These are phyloP conservation scores for Neurospora discreta DNA, from an alignment of 495 filamentous ascomycete species.

Conservation along the genomic window DNA sequence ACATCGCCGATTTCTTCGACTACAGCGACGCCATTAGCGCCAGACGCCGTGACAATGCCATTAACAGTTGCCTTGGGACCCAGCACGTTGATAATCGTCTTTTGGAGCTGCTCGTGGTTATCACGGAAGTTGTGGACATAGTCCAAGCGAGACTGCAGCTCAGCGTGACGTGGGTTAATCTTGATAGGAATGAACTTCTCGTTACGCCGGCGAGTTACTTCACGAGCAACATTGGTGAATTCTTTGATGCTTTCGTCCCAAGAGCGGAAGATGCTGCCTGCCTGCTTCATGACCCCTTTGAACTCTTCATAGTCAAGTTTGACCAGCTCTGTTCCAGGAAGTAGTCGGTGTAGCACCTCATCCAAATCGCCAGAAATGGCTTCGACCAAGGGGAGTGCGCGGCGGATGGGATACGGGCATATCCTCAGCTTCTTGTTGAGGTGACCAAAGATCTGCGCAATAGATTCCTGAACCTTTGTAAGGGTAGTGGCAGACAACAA, in stretches of 20 bases:
- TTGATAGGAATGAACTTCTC: constrained; percentile 99
- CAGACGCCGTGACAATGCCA: constrained; percentile 36
- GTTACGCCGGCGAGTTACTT: constrained; percentile 78
- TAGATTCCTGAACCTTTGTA: constrained; percentile 79
- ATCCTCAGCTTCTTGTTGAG: constrained; percentile 95
- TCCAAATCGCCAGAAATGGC: constrained; percentile 96
- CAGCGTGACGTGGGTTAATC: constrained; percentile 69
- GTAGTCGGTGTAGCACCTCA: constrained; percentile 66
- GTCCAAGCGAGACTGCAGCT: constrained; percentile 77
- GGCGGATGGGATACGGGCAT: constrained; percentile 83
- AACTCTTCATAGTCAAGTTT: constrained; percentile 90
- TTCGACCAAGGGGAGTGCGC: constrained; percentile 88
- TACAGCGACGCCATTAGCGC: constrained; percentile 51
- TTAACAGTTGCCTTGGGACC: constrained; percentile 55
- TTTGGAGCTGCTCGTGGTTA: constrained; percentile 94
- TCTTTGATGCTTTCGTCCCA: constrained; percentile 97
- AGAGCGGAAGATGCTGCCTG: constrained; percentile 72
- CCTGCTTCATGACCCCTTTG: constrained; percentile 66
- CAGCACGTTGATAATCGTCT: constrained; percentile 89
- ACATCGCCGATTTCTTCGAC: constrained; percentile 94
- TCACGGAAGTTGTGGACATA: constrained; percentile 90
- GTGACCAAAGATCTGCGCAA: constrained; percentile 79
- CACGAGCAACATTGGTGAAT: constrained; percentile 92
- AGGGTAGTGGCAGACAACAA: constrained; percentile 83
- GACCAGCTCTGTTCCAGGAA: constrained; percentile 79